Base-by-base conservation (phyloP, 148 eudicot genomes). In the Arctostaphylos glauca region DNA sequence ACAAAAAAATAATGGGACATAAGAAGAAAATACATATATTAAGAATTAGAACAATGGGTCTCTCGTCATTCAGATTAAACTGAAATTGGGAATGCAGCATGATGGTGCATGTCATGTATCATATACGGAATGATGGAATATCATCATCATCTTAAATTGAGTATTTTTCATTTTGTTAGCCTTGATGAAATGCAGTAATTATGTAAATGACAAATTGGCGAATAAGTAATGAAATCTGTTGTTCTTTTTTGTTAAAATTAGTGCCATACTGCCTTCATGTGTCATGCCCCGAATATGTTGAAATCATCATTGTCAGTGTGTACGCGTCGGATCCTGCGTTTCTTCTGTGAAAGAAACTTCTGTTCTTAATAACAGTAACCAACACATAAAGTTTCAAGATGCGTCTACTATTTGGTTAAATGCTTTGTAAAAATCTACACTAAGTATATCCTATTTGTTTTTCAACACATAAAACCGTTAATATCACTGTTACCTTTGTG, bases 401-500 rank as follows among this genome's bases (percentile, higher is more conserved):
- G 31, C 68, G 4, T 62, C 13, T 21, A 62, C 68, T 64, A 21
- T 64, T 64, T 64, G 70, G 14, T 64, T 10, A 64, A 64, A 64
- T 6, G 2, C 9, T 52, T 8, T 7, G 54, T 52, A 52, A 12
- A 66, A 25, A 12, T 25, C 44, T 66, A 16, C 71, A 66, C 43
- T 43, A 12, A 66, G 72, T 80, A 49, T 46, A 46, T 81, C 46
- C 75, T 15, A 43, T 31, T 49, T 21, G 9, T 19, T 60, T 12
- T 49, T 50, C 15, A 9, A 80, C 16, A 18, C 21, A 67, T 62
- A 62, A 41, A 16, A 38, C 15, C 41, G 41, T 59, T 8, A 71
- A 21, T 25, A 72, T 79, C 31, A 74, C 18, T 71, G 14, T 84
- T 93, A 94, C 99, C 94, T 96, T 90, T 96, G 99, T 76, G 97